A percentile compares a stretch with the other conserved stretches of the same genome.
Evolutionary conservation across 2,329 filamentous ascomycete genomes (phyloP).

Genomic region (Sporothrix pallida): DNA sequence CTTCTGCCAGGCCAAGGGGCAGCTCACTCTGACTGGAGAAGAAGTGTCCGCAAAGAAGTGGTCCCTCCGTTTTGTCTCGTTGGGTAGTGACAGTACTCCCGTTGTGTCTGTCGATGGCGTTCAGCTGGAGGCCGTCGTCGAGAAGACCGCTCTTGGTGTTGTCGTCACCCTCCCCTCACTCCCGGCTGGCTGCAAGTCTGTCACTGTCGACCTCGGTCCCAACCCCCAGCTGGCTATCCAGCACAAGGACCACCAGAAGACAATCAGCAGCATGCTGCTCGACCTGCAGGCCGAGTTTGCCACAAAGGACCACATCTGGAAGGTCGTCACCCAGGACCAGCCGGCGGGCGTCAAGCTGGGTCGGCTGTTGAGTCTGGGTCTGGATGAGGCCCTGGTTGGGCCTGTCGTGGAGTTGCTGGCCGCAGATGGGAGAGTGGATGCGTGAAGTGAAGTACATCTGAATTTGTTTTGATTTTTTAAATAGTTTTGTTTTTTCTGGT

Average conservation of each 20-base stretch:
- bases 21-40: not conserved
- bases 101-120: not conserved
- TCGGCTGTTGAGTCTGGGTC: not conserved
- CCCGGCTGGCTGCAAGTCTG: not conserved
- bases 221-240: not conserved
- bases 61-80: not conserved
- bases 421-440: not conserved
- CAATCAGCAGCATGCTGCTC: not conserved
- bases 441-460: not conserved
- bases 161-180: not conserved
- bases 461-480: not conserved
- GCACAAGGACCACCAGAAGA: not conserved
- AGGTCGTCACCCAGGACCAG: not conserved
- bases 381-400: not conserved
- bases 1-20: not conserved
- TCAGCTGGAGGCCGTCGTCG: not conserved
- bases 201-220: not conserved
- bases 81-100: not conserved
- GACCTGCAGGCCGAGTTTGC: not conserved
- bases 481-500: too few relatives aligned
- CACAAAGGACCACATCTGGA: not conserved
- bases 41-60: not conserved
- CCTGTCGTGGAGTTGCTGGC: not conserved
- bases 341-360: not conserved
- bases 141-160: not conserved